Percentiles rank a stretch among this genome's conserved stretches.
phyloP scores from a whole-genome alignment of 108 stramenopile genomes.

The Fragilaria radians region DNA sequence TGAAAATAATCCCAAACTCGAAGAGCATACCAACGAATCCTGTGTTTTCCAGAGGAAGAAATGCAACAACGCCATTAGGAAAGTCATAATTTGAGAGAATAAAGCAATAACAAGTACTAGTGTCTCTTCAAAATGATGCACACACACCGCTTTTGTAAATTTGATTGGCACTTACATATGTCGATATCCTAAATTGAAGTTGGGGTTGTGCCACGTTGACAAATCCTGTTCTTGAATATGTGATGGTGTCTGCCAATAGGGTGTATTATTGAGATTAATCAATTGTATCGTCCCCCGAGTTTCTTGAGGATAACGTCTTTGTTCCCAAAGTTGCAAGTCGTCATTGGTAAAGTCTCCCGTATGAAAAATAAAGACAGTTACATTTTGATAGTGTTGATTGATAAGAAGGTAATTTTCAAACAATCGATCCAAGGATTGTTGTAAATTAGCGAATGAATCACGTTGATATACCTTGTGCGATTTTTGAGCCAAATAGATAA shows the following conservation, averaged over 20 bases:
- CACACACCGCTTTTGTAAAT: no score
- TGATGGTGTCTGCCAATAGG: neutral
- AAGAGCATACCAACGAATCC: conserved; percentile 78
- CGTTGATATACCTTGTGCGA: conserved; percentile 34
- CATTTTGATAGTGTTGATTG: conserved; percentile 25
- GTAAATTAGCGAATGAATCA: conserved; percentile 28
- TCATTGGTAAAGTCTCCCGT: conserved; percentile 30
- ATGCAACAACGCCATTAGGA: neutral
- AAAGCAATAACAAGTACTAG: no score
- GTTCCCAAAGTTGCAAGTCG: conserved; percentile 16
- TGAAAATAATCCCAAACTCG: conserved; percentile 55
- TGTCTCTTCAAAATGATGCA: no score
- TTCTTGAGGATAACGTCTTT: neutral
- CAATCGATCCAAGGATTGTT: conserved; percentile 38
- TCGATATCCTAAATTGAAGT: conserved; percentile 27
- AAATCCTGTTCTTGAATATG: conserved; percentile 4
- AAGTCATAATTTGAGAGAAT: no score
- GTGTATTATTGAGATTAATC: neutral
- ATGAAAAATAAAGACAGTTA: conserved; percentile 43
- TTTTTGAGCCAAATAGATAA: conserved; percentile 50
- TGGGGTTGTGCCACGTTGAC: conserved; percentile 9
- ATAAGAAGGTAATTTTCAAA: conserved; percentile 48
- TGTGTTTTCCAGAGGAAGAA: conserved; percentile 26
- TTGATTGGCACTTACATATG: neutral
- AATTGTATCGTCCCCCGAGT: neutral